phyloP scores from a whole-genome alignment of 2,329 filamentous ascomycete genomes.

The Fusarium caatingaense region DNA sequence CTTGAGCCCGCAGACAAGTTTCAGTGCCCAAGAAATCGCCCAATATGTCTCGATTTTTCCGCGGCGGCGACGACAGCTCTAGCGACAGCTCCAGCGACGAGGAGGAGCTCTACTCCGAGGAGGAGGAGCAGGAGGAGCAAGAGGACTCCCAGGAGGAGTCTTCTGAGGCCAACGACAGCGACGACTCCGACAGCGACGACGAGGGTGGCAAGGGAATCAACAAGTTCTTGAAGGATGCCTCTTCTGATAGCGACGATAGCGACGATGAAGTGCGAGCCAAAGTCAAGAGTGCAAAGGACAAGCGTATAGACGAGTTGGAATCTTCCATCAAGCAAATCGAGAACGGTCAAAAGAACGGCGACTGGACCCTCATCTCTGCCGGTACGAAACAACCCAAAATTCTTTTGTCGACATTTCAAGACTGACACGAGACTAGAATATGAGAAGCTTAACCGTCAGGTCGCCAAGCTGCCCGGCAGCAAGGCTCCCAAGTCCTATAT shows the following conservation, averaged over 20 bases:
- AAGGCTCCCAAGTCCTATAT: conserved; percentile 92
- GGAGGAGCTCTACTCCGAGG: conserved; percentile 85
- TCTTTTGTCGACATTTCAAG: not conserved
- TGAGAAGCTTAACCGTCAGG: conserved; percentile 92
- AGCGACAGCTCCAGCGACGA: conserved; percentile 96
- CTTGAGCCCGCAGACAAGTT: conserved; percentile 48
- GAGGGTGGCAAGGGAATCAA: conserved; percentile 78
- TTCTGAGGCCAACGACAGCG: conserved; percentile 63
- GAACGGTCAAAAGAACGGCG: conserved; percentile 96
- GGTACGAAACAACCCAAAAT: conserved; percentile 63
- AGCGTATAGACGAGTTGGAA: conserved; percentile 94
- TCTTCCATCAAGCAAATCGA: conserved; percentile 90
- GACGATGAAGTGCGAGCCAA: conserved; percentile 87
- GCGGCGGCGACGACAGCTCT: conserved; percentile 90
- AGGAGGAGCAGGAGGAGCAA: conserved; percentile 62
- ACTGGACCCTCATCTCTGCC: conserved; percentile 92
- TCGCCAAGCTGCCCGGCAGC: conserved; percentile 80
- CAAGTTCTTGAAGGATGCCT: conserved; percentile 83
- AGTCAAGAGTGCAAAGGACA: conserved; percentile 98
- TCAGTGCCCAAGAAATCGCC: conserved; percentile 48
- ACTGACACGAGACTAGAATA: conserved; percentile 71
- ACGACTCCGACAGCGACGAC: conserved; percentile 66
- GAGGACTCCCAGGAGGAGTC: conserved; percentile 58
- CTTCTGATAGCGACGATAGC: conserved; percentile 83
- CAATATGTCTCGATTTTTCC: conserved; percentile 97